Conservation (phyloP, 345 rosid species). For the Excoecaria agallocha region DNA sequence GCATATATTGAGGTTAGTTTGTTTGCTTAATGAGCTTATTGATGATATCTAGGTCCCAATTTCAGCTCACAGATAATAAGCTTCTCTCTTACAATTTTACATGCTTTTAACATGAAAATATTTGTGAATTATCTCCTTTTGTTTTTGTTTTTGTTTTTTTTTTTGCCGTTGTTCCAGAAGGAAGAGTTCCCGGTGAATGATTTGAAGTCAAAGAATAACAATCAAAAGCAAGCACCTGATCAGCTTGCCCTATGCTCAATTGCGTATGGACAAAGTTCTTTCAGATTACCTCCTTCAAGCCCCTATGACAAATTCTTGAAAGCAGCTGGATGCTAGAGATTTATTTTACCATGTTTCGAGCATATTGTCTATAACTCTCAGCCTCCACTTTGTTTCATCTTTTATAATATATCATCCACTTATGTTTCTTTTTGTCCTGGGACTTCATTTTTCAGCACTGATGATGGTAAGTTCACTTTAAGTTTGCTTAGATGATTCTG, state of each 20-base stretch:
- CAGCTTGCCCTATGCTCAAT: slow-evolving; percentile 39
- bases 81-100: not conserved
- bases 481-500: slow-evolving; percentile 18
- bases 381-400: not conserved
- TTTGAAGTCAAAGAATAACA: slow-evolving; percentile 24
- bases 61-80: not conserved
- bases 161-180: slow-evolving; percentile 37
- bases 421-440: not conserved
- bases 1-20: slow-evolving; percentile 47
- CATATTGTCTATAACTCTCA: not conserved
- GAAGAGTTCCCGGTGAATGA: slow-evolving; percentile 32
- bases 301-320: slow-evolving; percentile 83
- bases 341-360: not conserved
- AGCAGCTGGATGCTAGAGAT: slow-evolving; percentile 74
- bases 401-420: not conserved
- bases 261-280: slow-evolving; percentile 51
- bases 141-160: too few relatives aligned
- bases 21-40: not conserved
- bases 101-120: not conserved
- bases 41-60: not conserved
- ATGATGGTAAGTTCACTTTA: not conserved
- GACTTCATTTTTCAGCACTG: slow-evolving; percentile 16
- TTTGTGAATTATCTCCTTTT: not conserved
- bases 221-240: slow-evolving; percentile 30
- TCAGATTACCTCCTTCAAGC: slow-evolving; percentile 81